Evolutionary conservation across 352 stramenopile species (phyloP).

Genomic region (Nothophytophthora sp.): DNA sequence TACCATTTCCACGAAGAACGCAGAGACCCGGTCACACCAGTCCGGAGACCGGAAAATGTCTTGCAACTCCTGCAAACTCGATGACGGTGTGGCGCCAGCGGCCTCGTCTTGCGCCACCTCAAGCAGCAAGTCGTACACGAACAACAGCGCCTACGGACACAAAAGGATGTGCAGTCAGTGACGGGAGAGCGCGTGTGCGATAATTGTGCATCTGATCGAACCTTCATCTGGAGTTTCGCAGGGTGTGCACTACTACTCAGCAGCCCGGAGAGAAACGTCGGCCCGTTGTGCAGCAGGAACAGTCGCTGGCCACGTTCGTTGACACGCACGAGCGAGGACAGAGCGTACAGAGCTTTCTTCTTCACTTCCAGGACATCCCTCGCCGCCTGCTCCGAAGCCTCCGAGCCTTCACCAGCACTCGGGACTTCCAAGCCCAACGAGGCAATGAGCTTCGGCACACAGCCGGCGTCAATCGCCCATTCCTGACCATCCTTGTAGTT

Average conservation of each 20-base stretch:
- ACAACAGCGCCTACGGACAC: constrained; percentile 57
- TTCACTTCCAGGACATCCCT: constrained; percentile 67
- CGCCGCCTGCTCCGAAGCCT: no score
- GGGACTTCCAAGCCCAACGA: constrained; percentile 46
- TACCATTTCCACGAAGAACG: constrained; percentile 57
- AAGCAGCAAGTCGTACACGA: constrained; percentile 68
- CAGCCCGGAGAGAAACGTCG: constrained; percentile 37
- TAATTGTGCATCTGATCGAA: no score
- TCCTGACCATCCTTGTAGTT: constrained; percentile 84
- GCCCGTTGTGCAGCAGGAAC: constrained; percentile 50
- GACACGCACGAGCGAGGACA: constrained; percentile 69
- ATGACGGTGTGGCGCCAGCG: constrained; percentile 2
- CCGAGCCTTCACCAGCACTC: constrained; percentile 5
- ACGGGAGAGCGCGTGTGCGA: no score
- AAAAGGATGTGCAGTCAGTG: no score
- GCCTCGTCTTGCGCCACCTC: constrained; percentile 34
- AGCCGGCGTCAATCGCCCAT: constrained; percentile 77
- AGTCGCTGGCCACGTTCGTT: constrained; percentile 73
- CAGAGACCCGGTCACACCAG: constrained; percentile 60
- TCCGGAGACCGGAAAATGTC: constrained; percentile 39
- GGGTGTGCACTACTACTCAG: constrained; percentile 47
- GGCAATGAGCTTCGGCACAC: constrained; percentile 65
- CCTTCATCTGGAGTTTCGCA: constrained; percentile 66
- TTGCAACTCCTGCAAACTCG: constrained; percentile 51
- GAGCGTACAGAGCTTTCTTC: constrained; percentile 82